phyloP scores from a whole-genome alignment of 164 flowering plant genomes.

The Kingdonia uniflora region DNA sequence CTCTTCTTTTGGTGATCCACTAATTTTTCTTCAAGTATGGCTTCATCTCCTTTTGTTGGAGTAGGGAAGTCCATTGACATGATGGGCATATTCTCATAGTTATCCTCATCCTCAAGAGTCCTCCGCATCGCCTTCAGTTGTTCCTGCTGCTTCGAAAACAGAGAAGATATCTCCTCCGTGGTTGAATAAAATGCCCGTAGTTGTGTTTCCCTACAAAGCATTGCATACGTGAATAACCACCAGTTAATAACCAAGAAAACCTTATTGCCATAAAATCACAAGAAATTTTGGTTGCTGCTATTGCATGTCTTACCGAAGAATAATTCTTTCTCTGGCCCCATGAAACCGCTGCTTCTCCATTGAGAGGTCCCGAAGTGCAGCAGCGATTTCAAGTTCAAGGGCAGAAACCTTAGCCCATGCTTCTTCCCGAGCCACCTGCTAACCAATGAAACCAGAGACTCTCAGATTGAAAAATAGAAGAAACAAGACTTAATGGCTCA shows the following conservation, averaged over 20 bases:
- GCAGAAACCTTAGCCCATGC: constrained; percentile 96
- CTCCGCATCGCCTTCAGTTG: constrained; percentile 93
- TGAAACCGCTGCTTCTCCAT: constrained; percentile 73
- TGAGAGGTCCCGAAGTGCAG: constrained; percentile 84
- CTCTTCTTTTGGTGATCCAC: constrained; percentile 11
- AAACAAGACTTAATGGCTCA: constrained; percentile 1
- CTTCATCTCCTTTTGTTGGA: constrained; percentile 12
- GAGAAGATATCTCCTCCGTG: constrained; percentile 73
- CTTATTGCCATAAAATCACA: too few species aligned
- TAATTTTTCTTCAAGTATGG: constrained; percentile 14
- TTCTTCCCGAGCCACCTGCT: constrained; percentile 99
- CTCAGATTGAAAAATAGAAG: constrained; percentile 35
- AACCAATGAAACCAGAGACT: constrained; percentile 39
- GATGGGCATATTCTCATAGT: constrained; percentile 60
- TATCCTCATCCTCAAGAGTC: constrained; percentile 92
- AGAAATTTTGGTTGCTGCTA: neutral
- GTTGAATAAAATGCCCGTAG: constrained; percentile 95
- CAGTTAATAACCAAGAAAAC: neutral
- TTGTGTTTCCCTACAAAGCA: constrained; percentile 81
- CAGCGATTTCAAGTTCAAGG: constrained; percentile 84
- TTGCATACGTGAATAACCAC: neutral
- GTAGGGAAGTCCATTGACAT: constrained; percentile 18
- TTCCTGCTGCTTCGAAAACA: constrained; percentile 88
- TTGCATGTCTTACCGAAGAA: constrained; percentile 61
- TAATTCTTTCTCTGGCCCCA: constrained; percentile 90